phyloP scores from a whole-genome alignment of 129 eudicot species.

The Saposhnikovia divaricata region DNA sequence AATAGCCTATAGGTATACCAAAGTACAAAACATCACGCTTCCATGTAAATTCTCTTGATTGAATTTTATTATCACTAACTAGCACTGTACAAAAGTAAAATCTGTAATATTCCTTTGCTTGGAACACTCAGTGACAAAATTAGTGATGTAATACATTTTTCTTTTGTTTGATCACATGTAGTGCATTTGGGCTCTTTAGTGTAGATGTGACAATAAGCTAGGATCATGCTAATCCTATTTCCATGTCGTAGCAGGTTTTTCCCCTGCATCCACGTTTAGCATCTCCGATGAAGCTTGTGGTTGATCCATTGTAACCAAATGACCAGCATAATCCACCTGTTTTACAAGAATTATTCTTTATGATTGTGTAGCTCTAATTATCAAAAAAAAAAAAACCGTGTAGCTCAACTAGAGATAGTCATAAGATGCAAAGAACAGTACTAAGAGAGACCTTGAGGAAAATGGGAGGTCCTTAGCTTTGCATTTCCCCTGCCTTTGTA shows the following conservation, averaged over 20 bases:
- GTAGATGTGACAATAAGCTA: conserved; percentile 7
- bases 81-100: neutral
- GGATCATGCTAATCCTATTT: conserved; percentile 12
- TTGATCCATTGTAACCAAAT: conserved; percentile 87
- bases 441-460: conserved; percentile 41
- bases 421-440: neutral
- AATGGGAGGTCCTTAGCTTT: conserved; percentile 52
- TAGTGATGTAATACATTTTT: too few species aligned
- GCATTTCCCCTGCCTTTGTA: conserved; percentile 9
- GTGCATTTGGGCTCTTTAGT: neutral
- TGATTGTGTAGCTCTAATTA: neutral
- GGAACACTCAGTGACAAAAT: neutral
- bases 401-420: neutral
- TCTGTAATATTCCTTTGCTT: neutral
- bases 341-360: neutral
- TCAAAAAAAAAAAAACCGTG: neutral
- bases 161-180: neutral
- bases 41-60: too few species aligned
- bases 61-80: neutral
- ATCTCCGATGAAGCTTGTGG: conserved; percentile 51
- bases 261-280: conserved; percentile 67
- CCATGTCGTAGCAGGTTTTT: conserved; percentile 18
- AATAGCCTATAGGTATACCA: too few species aligned
- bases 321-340: conserved; percentile 61
- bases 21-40: neutral